A percentile compares a stretch with the other conserved stretches of the same genome.
These are phyloP conservation scores for Mycena rosella DNA, from an alignment of 768 basidiomycete species.

Conservation along the genomic window DNA sequence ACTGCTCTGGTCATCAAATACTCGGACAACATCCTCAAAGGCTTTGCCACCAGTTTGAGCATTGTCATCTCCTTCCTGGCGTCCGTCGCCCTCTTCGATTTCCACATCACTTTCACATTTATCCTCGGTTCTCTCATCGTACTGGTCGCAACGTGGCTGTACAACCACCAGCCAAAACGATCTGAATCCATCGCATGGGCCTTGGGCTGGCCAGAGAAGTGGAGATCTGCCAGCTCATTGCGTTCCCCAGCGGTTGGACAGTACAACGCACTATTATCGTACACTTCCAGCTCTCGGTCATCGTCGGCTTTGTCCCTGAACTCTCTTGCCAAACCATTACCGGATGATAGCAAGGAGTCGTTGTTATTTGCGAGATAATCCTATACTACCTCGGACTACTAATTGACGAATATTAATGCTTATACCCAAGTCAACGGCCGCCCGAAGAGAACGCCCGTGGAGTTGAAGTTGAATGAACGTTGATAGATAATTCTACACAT, in stretches of 20 bases:
- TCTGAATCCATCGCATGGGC: slow-evolving; percentile 36
- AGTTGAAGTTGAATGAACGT: no score
- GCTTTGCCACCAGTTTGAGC: slow-evolving; percentile 94
- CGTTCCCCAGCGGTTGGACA: slow-evolving; percentile 32
- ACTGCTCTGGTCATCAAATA: slow-evolving; percentile 97
- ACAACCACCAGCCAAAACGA: slow-evolving; percentile 76
- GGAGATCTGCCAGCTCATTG: slow-evolving; percentile 28
- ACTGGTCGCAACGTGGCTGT: slow-evolving; percentile 90
- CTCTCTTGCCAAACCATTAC: slow-evolving; percentile 24
- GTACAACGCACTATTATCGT: slow-evolving; percentile 23
- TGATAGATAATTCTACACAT: no score
- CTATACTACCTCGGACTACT: background rate
- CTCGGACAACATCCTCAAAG: slow-evolving; percentile 92
- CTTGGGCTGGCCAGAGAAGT: slow-evolving; percentile 39
- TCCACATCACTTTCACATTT: slow-evolving; percentile 89
- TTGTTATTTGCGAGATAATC: slow-evolving; percentile 35
- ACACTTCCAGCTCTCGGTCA: slow-evolving; percentile 36
- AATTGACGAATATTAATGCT: slow-evolving; percentile 6
- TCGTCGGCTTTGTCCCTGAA: slow-evolving; percentile 37
- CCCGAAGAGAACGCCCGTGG: no score
- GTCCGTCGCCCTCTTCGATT: slow-evolving; percentile 90
- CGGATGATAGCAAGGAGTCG: slow-evolving; percentile 37
- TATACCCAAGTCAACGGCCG: slow-evolving; percentile 3
- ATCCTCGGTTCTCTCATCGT: slow-evolving; percentile 87
- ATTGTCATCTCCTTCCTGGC: slow-evolving; percentile 96